These are phyloP conservation scores for Elongisporangium undulatum DNA, from an alignment of 352 stramenopile genomes.

Conservation along the genomic window DNA sequence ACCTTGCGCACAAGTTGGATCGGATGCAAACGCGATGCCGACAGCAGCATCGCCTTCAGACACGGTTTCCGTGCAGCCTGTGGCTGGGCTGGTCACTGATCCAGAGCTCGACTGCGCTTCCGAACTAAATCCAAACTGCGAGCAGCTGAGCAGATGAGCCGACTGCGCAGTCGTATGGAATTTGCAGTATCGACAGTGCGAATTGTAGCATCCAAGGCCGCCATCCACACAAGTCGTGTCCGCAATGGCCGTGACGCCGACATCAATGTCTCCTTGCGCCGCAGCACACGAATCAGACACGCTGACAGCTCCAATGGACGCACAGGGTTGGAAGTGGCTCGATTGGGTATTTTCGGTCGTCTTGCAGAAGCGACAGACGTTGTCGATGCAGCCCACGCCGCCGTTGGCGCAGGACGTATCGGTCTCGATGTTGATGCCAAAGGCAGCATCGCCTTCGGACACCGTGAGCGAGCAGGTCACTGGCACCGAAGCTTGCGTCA, in stretches of 20 bases:
- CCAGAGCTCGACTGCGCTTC: not conserved
- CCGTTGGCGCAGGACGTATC: slow-evolving; percentile 24
- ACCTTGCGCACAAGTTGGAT: slow-evolving; percentile 19
- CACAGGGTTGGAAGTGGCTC: not conserved
- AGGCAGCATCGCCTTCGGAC: slow-evolving; percentile 19
- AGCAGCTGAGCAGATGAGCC: slow-evolving; percentile 7
- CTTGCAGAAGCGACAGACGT: slow-evolving; percentile 33
- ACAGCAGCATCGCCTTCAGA: slow-evolving; percentile 24
- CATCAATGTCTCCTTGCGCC: slow-evolving; percentile 5
- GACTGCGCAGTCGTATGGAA: slow-evolving; percentile 10
- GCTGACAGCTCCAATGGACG: not conserved
- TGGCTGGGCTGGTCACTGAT: not conserved
- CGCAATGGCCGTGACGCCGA: slow-evolving; percentile 9
- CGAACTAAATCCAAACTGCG: not conserved
- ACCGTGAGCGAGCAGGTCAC: slow-evolving; percentile 12
- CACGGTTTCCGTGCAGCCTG: slow-evolving; percentile 14
- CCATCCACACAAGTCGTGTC: slow-evolving; percentile 9
- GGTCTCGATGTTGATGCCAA: slow-evolving; percentile 31
- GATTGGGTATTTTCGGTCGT: slow-evolving; percentile 4
- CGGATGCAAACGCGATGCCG: slow-evolving; percentile 20
- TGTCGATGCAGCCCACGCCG: slow-evolving; percentile 32
- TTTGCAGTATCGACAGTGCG: slow-evolving; percentile 16
- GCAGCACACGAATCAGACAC: slow-evolving; percentile 4
- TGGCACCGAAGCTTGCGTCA: not conserved
- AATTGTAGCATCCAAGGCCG: slow-evolving; percentile 15